Base-by-base conservation (phyloP, 345 rosid genomes). In the Lenwebbia sp. region DNA sequence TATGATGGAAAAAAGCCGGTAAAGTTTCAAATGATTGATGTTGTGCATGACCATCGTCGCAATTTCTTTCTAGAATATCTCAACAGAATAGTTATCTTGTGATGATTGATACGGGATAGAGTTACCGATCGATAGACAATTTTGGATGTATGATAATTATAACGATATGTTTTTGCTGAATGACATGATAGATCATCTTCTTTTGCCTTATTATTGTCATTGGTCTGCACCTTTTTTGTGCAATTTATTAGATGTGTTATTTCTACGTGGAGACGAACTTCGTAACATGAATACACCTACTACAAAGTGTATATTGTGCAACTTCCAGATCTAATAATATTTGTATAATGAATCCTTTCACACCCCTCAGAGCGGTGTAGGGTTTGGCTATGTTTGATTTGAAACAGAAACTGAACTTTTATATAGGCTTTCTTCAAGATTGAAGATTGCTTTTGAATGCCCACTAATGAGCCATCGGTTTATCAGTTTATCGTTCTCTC, bases 1-100 rank as follows among this genome's bases (percentile, higher is more conserved):
- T 93, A 89, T 75, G 97, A 94, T 87, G 96, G 90, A 75, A 90
- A 85, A 85, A 94, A 94, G 88, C 98, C 97, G 92, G 98, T 96
- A 96, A 82, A 50, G 56, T 82, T 82, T 47, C 6, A 25, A 26
- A 44, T 51, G 11, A 82, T 51, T 82, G 83, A 37, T 25, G 22
- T 25, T 23, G 22, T 17, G 13, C 52, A 44, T 52, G 84, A 54
- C 30, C 26, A 70, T 37, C 14, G 4, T 37, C 13, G 41, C 81
- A 19, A 70, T 70, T 37, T 19, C 40, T 37, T 70, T 37, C 47
- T 19, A 21, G 47, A n/a, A n/a, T n/a, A n/a, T n/a, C n/a, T n/a
- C n/a, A n/a, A n/a, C n/a, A n/a, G 78, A 70, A 70, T 44, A 9
- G 47, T 70, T 70, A 33, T 65, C 41, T 65, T 30, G 76, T 65